Evolutionary conservation across 345 rosid genomes (phyloP), one percentile per base, ranked within the genome.

Genomic region (Dipteronia sinensis): DNA sequence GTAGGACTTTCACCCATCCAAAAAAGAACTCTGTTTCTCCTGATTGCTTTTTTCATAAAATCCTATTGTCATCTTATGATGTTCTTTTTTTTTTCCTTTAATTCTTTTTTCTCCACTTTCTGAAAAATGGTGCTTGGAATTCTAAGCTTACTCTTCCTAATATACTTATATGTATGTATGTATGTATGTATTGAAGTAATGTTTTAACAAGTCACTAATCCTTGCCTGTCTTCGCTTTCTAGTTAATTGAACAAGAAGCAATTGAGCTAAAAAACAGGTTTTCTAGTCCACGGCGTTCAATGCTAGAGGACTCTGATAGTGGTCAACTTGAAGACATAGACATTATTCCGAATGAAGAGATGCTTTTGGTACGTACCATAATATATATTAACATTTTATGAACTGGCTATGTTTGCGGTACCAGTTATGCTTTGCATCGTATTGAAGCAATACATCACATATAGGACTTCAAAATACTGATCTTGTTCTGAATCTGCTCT

Each of bases 311-410:
- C 55, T 87, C 93, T 56, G 97, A 93, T 77, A 77, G 90, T 74
- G 97, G 97, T 69, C 95, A 90, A 84, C 87, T 93, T 78, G 96
- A 91, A 72, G 99, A 95, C 67, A 92, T 93, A 74, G 98, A 95
- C 82, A 86, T 91, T 79, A 89, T 95, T 85, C 98, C 98, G 73
- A 95, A 95, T 81, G 98, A 95, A 69, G 99, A 95, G 88, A 90
- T 93, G 88, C 81, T 95, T 42, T 83, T 95, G 95, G 99, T 90
- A 80, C 80, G 81, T 86, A 74, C 34, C 73, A 63, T 76, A 72
- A 70, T 49, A 70, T 66, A 64, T 34, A 67, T 34, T 73, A 70
- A 72, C 79, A 64, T 77, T 51, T 6, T 66, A 62, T 42, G 65
- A 23, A 47, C 34, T 29, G 42, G 55, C 13, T 61, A 34, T 56